These are phyloP conservation scores for Takakia lepidozioides DNA, from an alignment of 225 moss, liverwort and hornwort genomes.

Conservation along the genomic window DNA sequence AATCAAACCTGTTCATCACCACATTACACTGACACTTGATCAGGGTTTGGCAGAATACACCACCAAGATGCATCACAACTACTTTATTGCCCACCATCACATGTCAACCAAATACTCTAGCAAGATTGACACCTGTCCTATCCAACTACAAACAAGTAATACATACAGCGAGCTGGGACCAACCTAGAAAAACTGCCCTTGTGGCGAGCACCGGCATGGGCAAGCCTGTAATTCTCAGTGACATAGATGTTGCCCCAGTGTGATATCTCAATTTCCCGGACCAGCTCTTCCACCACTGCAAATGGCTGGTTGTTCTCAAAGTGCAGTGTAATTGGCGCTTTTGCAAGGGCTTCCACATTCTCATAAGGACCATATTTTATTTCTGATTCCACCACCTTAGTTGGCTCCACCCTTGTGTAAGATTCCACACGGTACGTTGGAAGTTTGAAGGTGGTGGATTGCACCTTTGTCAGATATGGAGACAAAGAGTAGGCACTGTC, in stretches of 20 bases:
- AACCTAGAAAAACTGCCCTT: slow-evolving; percentile 83
- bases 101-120: not conserved
- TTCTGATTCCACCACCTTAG: slow-evolving; percentile 51
- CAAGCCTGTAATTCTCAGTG: slow-evolving; percentile 77
- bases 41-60: not conserved
- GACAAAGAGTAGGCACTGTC: slow-evolving; percentile 70
- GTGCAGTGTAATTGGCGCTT: slow-evolving; percentile 50
- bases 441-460: slow-evolving; percentile 45
- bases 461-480: slow-evolving; percentile 62
- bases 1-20: slow-evolving; percentile 45
- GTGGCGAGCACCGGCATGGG: slow-evolving; percentile 68
- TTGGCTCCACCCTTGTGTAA: slow-evolving; percentile 54
- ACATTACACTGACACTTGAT: not conserved
- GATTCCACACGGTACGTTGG: slow-evolving; percentile 56
- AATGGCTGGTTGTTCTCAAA: slow-evolving; percentile 86
- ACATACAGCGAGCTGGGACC: not conserved
- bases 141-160: not conserved
- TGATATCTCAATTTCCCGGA: slow-evolving; percentile 80
- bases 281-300: slow-evolving; percentile 75
- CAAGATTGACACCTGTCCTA: not conserved
- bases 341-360: slow-evolving; percentile 30
- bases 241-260: slow-evolving; percentile 90
- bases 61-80: not conserved
- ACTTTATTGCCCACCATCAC: not conserved
- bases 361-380: slow-evolving; percentile 81